phyloP scores from a whole-genome alignment of 2,329 filamentous ascomycete species.

The Knoxdaviesia capensis region DNA sequence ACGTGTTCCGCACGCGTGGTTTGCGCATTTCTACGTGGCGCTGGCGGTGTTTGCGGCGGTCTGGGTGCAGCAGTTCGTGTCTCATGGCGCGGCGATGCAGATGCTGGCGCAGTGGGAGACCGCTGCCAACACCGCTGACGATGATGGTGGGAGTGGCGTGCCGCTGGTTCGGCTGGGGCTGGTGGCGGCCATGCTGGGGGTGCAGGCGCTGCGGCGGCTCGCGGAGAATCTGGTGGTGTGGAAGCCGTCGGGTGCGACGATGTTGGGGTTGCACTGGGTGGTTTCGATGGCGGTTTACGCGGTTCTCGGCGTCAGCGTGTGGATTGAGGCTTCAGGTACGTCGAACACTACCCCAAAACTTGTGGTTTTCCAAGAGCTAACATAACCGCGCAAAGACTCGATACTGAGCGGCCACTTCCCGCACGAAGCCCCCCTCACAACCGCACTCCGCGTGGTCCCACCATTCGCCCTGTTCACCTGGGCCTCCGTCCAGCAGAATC shows the following conservation, averaged over 20 bases:
- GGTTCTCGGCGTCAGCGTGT: constrained; percentile 52
- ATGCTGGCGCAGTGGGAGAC: constrained; percentile 20
- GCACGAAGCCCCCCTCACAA: background rate
- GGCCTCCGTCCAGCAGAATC: constrained; percentile 54
- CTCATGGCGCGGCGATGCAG: constrained; percentile 30
- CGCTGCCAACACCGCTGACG: background rate
- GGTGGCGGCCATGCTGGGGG: constrained; percentile 50
- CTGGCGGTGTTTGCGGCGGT: constrained; percentile 51
- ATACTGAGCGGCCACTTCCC: constrained; percentile 8
- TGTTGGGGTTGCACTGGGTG: constrained; percentile 74
- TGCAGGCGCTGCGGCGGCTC: constrained; percentile 57
- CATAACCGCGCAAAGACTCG: constrained; percentile 10
- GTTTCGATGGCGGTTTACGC: constrained; percentile 64
- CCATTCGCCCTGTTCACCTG: constrained; percentile 44
- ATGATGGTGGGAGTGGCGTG: constrained; percentile 21
- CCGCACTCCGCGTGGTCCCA: constrained; percentile 10
- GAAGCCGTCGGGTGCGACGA: constrained; percentile 47
- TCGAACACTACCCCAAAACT: constrained; percentile 2
- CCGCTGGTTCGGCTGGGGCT: constrained; percentile 39
- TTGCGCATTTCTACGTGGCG: constrained; percentile 66
- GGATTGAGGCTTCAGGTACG: constrained; percentile 65
- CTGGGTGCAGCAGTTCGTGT: constrained; percentile 48
- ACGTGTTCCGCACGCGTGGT: constrained; percentile 74
- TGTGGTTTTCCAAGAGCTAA: background rate
- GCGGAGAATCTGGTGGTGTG: constrained; percentile 51